Evolutionary conservation across 495 filamentous ascomycete genomes (phyloP).

Genomic region (Apiosordaria backusii): DNA sequence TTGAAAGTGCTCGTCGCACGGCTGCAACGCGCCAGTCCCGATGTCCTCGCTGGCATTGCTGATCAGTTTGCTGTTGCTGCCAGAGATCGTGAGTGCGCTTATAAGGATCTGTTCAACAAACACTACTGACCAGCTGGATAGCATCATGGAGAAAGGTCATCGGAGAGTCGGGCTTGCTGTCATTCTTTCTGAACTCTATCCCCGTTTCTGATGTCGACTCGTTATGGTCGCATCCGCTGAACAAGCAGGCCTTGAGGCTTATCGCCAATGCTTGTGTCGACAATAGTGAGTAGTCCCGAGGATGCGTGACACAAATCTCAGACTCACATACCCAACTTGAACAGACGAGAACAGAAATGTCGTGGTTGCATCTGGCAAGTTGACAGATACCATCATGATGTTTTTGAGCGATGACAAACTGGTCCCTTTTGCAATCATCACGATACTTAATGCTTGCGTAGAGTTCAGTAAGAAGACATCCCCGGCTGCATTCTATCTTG

Average conservation of each 20-base stretch:
- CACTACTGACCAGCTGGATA: neutral
- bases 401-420: constrained; percentile 50
- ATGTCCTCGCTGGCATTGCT: constrained; percentile 47
- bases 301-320: constrained; percentile 4
- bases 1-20: constrained; percentile 28
- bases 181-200: constrained; percentile 60
- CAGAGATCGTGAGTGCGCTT: constrained; percentile 57
- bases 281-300: constrained; percentile 49
- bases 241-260: constrained; percentile 59
- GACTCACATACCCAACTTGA: constrained; percentile 13
- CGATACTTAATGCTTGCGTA: constrained; percentile 69
- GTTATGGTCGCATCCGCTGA: constrained; percentile 24
- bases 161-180: constrained; percentile 64
- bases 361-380: constrained; percentile 56
- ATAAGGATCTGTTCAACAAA: neutral
- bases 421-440: constrained; percentile 57
- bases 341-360: constrained; percentile 70
- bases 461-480: constrained; percentile 57
- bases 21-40: constrained; percentile 32
- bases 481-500: neutral
- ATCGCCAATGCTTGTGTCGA: constrained; percentile 83
- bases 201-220: constrained; percentile 30
- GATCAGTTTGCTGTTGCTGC: constrained; percentile 63
- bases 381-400: constrained; percentile 53
- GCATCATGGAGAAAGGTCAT: constrained; percentile 57